Evolutionary conservation across 768 basidiomycete species (phyloP).

Genomic region (Dictyophora rubrovolvata): DNA sequence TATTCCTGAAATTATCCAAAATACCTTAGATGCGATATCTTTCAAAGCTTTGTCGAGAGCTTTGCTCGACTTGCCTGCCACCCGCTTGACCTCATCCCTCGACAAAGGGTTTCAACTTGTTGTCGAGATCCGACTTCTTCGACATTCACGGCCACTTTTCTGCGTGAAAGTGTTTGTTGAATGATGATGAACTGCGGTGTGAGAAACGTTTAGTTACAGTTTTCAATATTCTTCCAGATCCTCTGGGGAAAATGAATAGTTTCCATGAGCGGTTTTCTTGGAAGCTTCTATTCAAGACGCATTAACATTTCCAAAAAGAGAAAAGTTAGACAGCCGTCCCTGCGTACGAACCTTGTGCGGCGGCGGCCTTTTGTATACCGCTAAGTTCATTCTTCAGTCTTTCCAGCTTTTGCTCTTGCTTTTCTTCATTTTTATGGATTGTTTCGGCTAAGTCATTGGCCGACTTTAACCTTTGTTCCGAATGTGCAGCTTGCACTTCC

Average conservation of each 20-base stretch:
- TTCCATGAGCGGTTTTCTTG: conserved; percentile 59
- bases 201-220: conserved; percentile 39
- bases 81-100: too few species aligned
- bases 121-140: conserved; percentile 85
- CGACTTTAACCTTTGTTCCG: too few species aligned
- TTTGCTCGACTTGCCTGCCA: conserved; percentile 63
- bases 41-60: conserved; percentile 80
- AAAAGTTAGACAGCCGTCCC: neutral
- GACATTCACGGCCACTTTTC: conserved; percentile 70
- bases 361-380: conserved; percentile 48
- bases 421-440: too few species aligned
- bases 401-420: too few species aligned
- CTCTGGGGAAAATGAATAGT: conserved; percentile 70
- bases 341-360: conserved; percentile 54
- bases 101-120: conserved; percentile 62
- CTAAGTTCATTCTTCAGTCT: conserved; percentile 55
- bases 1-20: conserved; percentile 23
- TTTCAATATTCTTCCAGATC: conserved; percentile 85
- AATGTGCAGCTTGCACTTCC: too few species aligned
- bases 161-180: conserved; percentile 21
- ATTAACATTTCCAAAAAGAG: neutral
- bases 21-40: conserved; percentile 74
- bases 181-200: neutral
- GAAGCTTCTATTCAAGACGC: conserved; percentile 48
- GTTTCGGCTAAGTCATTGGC: too few species aligned